Evolutionary conservation across 1,139 yeast genomes (phyloP).

Genomic region (Kluyveromyces marxianus): DNA sequence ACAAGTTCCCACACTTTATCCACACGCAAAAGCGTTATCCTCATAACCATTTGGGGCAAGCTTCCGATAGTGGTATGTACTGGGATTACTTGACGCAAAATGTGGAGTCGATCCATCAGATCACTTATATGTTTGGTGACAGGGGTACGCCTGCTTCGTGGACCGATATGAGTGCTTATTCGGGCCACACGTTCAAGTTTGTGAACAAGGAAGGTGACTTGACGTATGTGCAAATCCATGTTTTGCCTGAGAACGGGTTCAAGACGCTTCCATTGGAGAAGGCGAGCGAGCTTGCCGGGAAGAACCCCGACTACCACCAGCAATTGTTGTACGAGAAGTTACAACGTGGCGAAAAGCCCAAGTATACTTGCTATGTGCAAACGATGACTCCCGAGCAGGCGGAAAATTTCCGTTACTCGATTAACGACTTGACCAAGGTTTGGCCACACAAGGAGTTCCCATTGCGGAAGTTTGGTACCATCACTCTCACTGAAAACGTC

Average conservation of each 20-base stretch:
- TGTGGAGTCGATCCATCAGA: constrained; percentile 58
- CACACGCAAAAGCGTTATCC: constrained; percentile 80
- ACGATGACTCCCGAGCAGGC: constrained; percentile 70
- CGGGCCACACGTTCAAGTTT: constrained; percentile 73
- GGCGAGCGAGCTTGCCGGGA: constrained; percentile 48
- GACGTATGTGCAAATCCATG: constrained; percentile 62
- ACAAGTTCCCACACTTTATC: constrained; percentile 81
- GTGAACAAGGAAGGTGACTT: constrained; percentile 55
- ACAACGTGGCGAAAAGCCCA: constrained; percentile 52
- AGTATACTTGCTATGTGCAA: constrained; percentile 62
- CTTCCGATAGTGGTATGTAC: constrained; percentile 43
- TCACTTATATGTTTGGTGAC: constrained; percentile 57
- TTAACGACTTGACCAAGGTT: constrained; percentile 60
- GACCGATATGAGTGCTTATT: constrained; percentile 66
- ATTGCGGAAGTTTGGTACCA: constrained; percentile 46
- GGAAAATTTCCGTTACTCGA: constrained; percentile 46
- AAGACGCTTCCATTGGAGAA: constrained; percentile 50
- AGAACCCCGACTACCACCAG: constrained; percentile 57
- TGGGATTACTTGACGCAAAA: constrained; percentile 66
- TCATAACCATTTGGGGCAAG: constrained; percentile 39
- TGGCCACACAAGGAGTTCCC: constrained; percentile 54
- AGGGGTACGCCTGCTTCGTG: constrained; percentile 65
- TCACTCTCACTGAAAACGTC: constrained; percentile 46
- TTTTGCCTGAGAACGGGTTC: constrained; percentile 55
- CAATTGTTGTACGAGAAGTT: constrained; percentile 52